Percentiles rank a stretch among this genome's conserved stretches.
phyloP scores from a whole-genome alignment of 2,329 filamentous ascomycete species.

The Colletotrichum paranaense region DNA sequence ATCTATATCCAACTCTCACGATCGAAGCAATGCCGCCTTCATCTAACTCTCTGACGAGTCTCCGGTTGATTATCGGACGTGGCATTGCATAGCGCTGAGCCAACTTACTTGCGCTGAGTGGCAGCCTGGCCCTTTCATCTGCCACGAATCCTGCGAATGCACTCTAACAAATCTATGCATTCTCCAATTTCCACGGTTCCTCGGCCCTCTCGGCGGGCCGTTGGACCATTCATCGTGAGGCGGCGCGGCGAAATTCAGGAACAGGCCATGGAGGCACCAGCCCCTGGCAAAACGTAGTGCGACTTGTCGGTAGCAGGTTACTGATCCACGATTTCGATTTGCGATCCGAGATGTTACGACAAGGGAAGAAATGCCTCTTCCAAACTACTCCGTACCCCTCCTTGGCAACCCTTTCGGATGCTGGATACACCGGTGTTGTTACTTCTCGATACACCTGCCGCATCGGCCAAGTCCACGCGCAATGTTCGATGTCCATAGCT shows the following conservation, averaged over 20 bases:
- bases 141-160: background rate
- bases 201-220: constrained; percentile 23
- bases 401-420: background rate
- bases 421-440: background rate
- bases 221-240: constrained; percentile 24
- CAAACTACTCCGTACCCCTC: background rate
- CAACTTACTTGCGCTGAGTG: background rate
- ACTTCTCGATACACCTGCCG: background rate
- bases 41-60: constrained; percentile 18
- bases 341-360: constrained; percentile 21
- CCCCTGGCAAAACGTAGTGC: background rate
- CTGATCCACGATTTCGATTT: constrained; percentile 27
- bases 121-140: constrained; percentile 7
- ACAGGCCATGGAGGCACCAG: constrained; percentile 25
- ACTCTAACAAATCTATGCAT: background rate
- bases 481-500: background rate
- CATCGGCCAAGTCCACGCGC: constrained; percentile 1
- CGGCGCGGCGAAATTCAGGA: constrained; percentile 27
- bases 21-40: constrained; percentile 8
- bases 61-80: constrained; percentile 15
- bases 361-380: constrained; percentile 26
- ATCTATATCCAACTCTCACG: background rate
- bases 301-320: constrained; percentile 17
- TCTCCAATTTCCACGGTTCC: background rate
- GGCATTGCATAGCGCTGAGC: constrained; percentile 10